phyloP scores from a whole-genome alignment of 345 rosid species.

The Boechera stricta region DNA sequence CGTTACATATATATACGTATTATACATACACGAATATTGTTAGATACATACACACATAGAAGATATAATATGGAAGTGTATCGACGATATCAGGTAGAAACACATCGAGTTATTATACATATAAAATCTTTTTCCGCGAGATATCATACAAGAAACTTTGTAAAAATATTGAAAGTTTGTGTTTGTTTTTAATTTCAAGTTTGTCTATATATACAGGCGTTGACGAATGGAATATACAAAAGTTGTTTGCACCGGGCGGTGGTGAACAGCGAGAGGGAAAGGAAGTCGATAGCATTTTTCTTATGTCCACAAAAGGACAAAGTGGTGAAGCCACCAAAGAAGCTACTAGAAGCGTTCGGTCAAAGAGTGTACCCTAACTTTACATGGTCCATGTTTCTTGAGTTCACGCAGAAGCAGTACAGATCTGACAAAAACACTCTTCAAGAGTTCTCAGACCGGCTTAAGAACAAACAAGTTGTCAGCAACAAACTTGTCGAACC shows the following conservation, averaged over 20 bases:
- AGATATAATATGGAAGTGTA: not conserved
- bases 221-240: conserved; percentile 50
- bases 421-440: conserved; percentile 35
- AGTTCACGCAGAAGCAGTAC: conserved; percentile 52
- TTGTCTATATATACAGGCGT: conserved; percentile 14
- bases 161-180: no score
- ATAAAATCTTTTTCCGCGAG: not conserved
- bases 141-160: not conserved
- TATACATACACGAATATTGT: no score
- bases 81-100: not conserved
- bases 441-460: conserved; percentile 29
- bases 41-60: no score
- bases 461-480: conserved; percentile 24
- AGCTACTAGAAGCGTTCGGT: conserved; percentile 32
- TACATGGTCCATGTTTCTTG: conserved; percentile 70
- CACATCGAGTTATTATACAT: not conserved
- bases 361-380: conserved; percentile 61
- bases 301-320: conserved; percentile 63
- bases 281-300: conserved; percentile 65
- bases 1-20: no score
- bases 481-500: conserved; percentile 2
- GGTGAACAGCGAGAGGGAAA: conserved; percentile 55
- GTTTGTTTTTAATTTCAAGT: not conserved
- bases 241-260: conserved; percentile 68
- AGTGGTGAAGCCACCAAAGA: conserved; percentile 64